Evolutionary conservation across 2,329 filamentous ascomycete genomes (phyloP).

Genomic region (Penicillium sclerotiorum): DNA sequence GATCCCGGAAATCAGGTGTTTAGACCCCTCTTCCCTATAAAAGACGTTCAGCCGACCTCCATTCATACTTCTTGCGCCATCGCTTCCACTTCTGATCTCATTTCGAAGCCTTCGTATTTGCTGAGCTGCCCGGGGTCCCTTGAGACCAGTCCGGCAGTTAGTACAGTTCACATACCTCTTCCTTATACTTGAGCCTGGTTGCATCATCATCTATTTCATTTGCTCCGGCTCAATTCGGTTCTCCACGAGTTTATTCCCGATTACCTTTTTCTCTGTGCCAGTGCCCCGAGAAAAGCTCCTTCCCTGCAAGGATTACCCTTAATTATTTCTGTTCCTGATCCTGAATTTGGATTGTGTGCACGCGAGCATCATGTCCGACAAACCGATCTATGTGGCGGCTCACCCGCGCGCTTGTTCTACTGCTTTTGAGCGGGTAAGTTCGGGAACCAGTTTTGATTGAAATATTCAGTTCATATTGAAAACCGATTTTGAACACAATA

Average conservation of each 20-base stretch:
- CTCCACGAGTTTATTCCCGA: conserved; percentile 21
- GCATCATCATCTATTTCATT: not conserved
- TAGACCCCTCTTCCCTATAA: conserved; percentile 15
- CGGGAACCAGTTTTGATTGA: not conserved
- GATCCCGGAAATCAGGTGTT: not conserved
- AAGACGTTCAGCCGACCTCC: conserved; percentile 9
- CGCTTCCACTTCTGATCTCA: conserved; percentile 16
- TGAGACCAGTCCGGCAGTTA: conserved; percentile 11
- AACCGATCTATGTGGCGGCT: conserved; percentile 88
- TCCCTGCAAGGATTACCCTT: not conserved
- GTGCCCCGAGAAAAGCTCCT: not conserved
- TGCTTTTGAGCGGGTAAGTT: conserved; percentile 85
- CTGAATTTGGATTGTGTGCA: not conserved
- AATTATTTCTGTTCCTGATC: not conserved
- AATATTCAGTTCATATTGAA: not conserved
- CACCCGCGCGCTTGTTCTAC: conserved; percentile 95
- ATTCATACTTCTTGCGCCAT: conserved; percentile 25
- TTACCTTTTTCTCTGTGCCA: conserved; percentile 9
- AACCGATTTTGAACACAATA: not conserved
- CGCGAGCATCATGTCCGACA: conserved; percentile 64
- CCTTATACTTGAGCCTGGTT: too few relatives aligned
- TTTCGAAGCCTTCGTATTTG: conserved; percentile 20
- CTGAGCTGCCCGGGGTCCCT: conserved; percentile 8
- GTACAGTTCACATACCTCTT: too few relatives aligned
- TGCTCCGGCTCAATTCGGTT: conserved; percentile 3